A percentile compares a stretch with the other conserved stretches of the same genome.
These are phyloP conservation scores for Coemansia sp. DNA, from an alignment of 371 early-diverging fungal species.

Conservation along the genomic window DNA sequence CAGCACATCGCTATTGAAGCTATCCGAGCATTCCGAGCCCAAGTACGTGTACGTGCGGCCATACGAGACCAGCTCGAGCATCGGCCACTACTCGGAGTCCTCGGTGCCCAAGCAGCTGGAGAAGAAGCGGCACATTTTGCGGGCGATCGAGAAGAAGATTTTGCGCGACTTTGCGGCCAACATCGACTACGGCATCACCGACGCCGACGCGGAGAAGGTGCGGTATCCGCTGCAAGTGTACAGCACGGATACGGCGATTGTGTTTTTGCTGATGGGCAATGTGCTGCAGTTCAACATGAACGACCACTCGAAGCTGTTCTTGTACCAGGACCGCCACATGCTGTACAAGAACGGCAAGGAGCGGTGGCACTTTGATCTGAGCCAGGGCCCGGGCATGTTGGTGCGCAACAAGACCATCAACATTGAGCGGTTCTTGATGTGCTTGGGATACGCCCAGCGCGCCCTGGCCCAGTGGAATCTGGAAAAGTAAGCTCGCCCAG, in stretches of 20 bases:
- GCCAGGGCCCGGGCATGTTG: slow-evolving; percentile 43
- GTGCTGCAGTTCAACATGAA: slow-evolving; percentile 78
- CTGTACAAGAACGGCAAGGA: slow-evolving; percentile 33
- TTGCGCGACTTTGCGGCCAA: slow-evolving; percentile 57
- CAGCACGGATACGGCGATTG: slow-evolving; percentile 63
- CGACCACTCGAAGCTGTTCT: slow-evolving; percentile 70
- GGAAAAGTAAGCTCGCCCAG: neutral
- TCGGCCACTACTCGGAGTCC: slow-evolving; percentile 51
- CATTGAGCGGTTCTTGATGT: slow-evolving; percentile 41
- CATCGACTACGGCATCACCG: slow-evolving; percentile 26
- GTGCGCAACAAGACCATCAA: slow-evolving; percentile 35
- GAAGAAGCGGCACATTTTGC: slow-evolving; percentile 69
- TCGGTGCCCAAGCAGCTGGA: slow-evolving; percentile 57
- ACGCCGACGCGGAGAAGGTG: slow-evolving; percentile 35
- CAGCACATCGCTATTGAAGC: slow-evolving; percentile 63
- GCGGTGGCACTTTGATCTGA: slow-evolving; percentile 47
- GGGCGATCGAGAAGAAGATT: slow-evolving; percentile 68
- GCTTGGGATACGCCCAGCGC: slow-evolving; percentile 40
- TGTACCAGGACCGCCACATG: slow-evolving; percentile 57
- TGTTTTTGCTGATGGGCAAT: slow-evolving; percentile 71
- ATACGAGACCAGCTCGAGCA: slow-evolving; percentile 38
- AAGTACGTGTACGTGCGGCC: slow-evolving; percentile 56
- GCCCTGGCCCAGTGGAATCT: slow-evolving; percentile 35
- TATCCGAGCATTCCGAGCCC: slow-evolving; percentile 52
- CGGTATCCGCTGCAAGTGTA: slow-evolving; percentile 68